Evolutionary conservation across 768 basidiomycete genomes (phyloP), one percentile per base, ranked within the genome.

Genomic region (Pleurotus tuber-regium): DNA sequence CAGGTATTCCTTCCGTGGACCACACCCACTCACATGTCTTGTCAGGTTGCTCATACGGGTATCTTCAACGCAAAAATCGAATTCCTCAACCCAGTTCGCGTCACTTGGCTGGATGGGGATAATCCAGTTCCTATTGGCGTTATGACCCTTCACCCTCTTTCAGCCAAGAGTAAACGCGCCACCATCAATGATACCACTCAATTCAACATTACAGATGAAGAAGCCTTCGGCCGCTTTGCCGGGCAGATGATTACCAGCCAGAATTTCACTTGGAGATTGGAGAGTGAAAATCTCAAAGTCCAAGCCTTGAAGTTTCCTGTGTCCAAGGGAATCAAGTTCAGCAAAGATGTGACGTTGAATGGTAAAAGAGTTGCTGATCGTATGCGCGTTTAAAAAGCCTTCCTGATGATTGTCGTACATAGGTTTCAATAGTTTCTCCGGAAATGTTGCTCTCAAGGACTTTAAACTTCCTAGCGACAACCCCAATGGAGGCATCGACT

Each of bases 291-390:
- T 55, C 71, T 89, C 31, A 70, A 70, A 5, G 85, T 86, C 9
- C 80, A 82, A 48, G 87, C 87, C 2, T 67, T 78, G 54, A 84
- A 82, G 55, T 86, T 89, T 59, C 86, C 86, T 2, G 72, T 76
- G 2, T 79, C 84, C 3, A 82, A 83, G 59, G 82, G 82, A 1
- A 73, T 90, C 54, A 73, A 74, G 2, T 89, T 88, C 60, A 68
- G 79, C 61, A 88, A 89, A 66, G 62, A 68, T 2, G 48, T 87
- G 28, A 78, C 74, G 0, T 67, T 88, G 36, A 77, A 76, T 40
- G 86, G 86, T 73, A 31, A 36, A 66, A 57, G n/a, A 43, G 12
- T n/a, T 41, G 30, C 25, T 31, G 30, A 21, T 9, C 54, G 43
- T 39, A 41, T 38, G 9, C 23, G 26, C 5, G 36, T 42, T 6